Evolutionary conservation across 345 rosid genomes (phyloP), one percentile per base, ranked within the genome.

Genomic region (Eutrema japonicum): DNA sequence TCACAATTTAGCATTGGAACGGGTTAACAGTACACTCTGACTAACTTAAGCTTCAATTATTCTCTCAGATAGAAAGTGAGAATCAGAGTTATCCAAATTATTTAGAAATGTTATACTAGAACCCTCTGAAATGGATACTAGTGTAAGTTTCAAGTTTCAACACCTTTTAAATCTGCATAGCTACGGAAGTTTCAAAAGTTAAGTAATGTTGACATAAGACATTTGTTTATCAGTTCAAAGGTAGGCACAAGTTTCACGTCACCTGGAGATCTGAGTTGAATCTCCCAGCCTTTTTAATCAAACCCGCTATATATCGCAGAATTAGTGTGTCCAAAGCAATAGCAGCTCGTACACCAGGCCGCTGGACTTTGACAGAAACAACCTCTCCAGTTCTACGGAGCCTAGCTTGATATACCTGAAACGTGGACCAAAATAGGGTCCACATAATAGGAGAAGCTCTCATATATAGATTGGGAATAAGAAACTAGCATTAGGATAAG

Each of bases 281-380:
- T 69, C 80, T 89, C 37, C 96, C 85, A 56, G 82, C 80, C 80
- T 63, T 87, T 85, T 80, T 84, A 62, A 88, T 72, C 81, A 89
- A 74, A 54, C 93, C 89, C 3, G 93, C 97, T n/a, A 91, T 22
- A 79, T 76, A 89, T 68, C 92, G 85, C 79, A 94, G 80, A 51
- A 94, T 94, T 60, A 93, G 77, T 57, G 90, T 89, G 83, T 94
- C 98, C 66, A 94, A 77, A 72, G 97, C 82, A 80, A 94, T 88
- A 49, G 95, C 93, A 80, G 98, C 96, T 72, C 84, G 90, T 61
- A 94, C 98, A 54, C 98, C 97, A 54, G 98, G 97, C 73, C 97
- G 80, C 74, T 94, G 97, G 55, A 94, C 98, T 79, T 94, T 94
- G 66, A 94, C 88, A 65, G 98, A 96, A 72, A 94, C 96, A 82